Conservation (phyloP, 169 alveolate species). For the Babesia ovata region DNA sequence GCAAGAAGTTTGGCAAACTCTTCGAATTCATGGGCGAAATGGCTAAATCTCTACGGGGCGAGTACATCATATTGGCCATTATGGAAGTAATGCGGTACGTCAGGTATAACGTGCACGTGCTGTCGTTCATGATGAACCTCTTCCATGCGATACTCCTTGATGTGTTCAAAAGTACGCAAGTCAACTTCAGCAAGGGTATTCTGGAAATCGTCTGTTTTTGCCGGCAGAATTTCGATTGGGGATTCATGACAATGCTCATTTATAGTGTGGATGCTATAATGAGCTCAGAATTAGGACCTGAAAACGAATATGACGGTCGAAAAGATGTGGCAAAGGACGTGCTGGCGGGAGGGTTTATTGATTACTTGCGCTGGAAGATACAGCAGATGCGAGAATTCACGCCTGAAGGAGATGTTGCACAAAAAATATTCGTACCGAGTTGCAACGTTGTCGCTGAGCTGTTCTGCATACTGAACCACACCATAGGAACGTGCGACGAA, state of each 20-base stretch:
- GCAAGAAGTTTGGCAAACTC: slow-evolving; percentile 28
- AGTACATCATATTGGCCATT: slow-evolving; percentile 47
- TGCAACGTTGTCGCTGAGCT: slow-evolving; percentile 56
- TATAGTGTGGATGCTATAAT: slow-evolving; percentile 52
- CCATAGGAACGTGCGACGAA: slow-evolving; percentile 56
- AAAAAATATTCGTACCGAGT: slow-evolving; percentile 37
- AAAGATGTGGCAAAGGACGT: slow-evolving; percentile 31
- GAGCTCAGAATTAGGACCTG: slow-evolving; percentile 18
- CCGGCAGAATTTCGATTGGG: slow-evolving; percentile 71
- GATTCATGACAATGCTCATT: slow-evolving; percentile 67
- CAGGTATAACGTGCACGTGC: slow-evolving; percentile 38
- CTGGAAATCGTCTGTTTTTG: slow-evolving; percentile 67
- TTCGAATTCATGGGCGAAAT: slow-evolving; percentile 53
- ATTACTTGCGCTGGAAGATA: slow-evolving; percentile 63
- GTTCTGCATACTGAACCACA: slow-evolving; percentile 60
- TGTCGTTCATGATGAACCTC: slow-evolving; percentile 50
- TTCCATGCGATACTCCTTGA: slow-evolving; percentile 56
- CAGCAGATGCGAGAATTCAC: slow-evolving; percentile 24
- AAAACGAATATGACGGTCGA: not conserved
- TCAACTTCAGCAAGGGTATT: slow-evolving; percentile 63
- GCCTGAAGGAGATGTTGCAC: slow-evolving; percentile 12
- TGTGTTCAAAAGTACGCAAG: slow-evolving; percentile 47
- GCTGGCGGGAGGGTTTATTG: slow-evolving; percentile 63
- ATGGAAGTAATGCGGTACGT: slow-evolving; percentile 55
- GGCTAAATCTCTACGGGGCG: slow-evolving; percentile 49